Evolutionary conservation across 148 eudicot genomes (phyloP).

Genomic region (Nepenthes mirabilis): DNA sequence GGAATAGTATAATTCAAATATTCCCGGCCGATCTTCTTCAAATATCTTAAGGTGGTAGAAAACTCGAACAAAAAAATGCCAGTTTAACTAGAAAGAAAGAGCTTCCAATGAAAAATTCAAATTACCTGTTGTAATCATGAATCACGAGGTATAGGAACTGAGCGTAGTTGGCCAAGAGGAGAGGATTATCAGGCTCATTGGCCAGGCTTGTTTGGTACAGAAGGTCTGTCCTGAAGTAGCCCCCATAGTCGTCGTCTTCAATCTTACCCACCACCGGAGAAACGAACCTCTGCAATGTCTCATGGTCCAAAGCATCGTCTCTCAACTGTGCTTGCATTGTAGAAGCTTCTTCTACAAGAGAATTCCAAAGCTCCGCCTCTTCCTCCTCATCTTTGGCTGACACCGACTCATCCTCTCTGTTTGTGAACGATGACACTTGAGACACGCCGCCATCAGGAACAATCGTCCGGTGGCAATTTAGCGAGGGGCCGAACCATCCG

Average conservation of each 20-base stretch:
- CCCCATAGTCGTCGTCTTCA: slow-evolving; percentile 16
- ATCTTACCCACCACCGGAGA: slow-evolving; percentile 60
- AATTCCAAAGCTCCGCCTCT: slow-evolving; percentile 38
- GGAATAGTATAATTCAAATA: too few relatives aligned
- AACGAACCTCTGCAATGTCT: slow-evolving; percentile 38
- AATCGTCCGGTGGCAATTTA: slow-evolving; percentile 2
- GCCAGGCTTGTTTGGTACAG: slow-evolving; percentile 36
- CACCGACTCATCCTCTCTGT: slow-evolving; percentile 7
- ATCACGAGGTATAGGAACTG: slow-evolving; percentile 75
- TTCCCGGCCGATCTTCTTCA: too few relatives aligned
- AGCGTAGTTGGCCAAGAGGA: slow-evolving; percentile 75
- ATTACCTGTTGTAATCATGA: slow-evolving; percentile 73
- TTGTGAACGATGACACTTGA: slow-evolving; percentile 19
- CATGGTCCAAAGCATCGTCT: slow-evolving; percentile 39
- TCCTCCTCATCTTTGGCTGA: slow-evolving; percentile 12
- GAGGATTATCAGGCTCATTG: slow-evolving; percentile 50
- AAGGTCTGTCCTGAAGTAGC: slow-evolving; percentile 45
- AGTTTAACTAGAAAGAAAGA: too few relatives aligned
- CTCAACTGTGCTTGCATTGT: slow-evolving; percentile 35
- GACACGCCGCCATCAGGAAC: slow-evolving; percentile 14
- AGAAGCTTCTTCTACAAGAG: slow-evolving; percentile 48
- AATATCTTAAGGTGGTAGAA: too few relatives aligned
- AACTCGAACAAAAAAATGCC: too few relatives aligned
- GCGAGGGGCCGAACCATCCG: slow-evolving; percentile 26
- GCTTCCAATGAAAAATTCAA: neutral